Base-by-base conservation (phyloP, 352 stramenopile species). In the Phytophthora colocasiae region DNA sequence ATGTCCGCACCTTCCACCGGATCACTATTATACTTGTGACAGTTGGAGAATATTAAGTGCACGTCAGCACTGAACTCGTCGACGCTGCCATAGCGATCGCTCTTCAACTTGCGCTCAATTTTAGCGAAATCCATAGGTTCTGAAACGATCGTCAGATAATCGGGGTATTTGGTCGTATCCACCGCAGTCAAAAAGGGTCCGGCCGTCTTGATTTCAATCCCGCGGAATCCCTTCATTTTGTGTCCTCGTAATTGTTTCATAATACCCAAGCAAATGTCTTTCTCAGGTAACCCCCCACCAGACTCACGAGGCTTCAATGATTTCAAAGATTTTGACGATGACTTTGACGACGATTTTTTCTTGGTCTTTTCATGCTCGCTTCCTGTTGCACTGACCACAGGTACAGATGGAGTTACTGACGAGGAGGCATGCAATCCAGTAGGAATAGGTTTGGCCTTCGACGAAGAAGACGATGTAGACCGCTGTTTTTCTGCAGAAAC, bases 21-120 rank as follows among this genome's bases (percentile, higher is more conserved):
- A 70, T 96, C 88, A 48, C 82, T 94, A 67, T 96, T 96, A 68
- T 96, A 96, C 71, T 95, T 95, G 76, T 93, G 80, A 39, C 88
- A 96, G 56, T 96, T 96, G 27, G 86, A 92, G 68, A 96, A 95
- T 15, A 96, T 95, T 65, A 96, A 69, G 47, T 95, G 86, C 6
- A 96, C 85, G 47, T 96, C 88, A 8, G 88, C 88, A 45, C 83
- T 89, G 59, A 96, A 96, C 51, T 93, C 86, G 43, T 89, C 85
- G 29, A 91, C 66, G 29, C 83, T 89, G 31, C 66, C 69, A 48
- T 96, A 96, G 0, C 88, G 85, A 65, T 94, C 85, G 12, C 79
- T 84, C 60, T 93, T 94, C n/a, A 96, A 67, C 48, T 96, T 96
- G 12, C 82, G 81, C 61, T 96, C 87, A 44, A 96, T 96, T 65